A percentile compares a stretch with the other conserved stretches of the same genome.
Conservation (phyloP, 768 basidiomycete species). For the Phanerochaete sordida region DNA sequence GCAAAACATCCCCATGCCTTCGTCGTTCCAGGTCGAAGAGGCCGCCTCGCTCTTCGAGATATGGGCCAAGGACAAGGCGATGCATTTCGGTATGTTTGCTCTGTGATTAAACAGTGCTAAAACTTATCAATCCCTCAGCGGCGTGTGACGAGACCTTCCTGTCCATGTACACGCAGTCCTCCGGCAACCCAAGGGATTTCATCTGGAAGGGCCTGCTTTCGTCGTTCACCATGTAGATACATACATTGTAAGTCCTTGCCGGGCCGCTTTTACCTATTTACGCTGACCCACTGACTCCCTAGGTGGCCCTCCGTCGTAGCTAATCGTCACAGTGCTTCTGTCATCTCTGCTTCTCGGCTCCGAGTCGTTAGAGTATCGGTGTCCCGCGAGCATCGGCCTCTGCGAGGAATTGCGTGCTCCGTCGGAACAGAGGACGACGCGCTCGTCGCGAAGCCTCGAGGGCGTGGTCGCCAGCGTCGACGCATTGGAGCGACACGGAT, state of each 20-base stretch:
- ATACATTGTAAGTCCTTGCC: not conserved
- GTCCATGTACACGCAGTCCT: constrained; percentile 71
- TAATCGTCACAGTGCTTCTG: not conserved
- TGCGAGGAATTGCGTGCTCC: no score
- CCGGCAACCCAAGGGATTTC: constrained; percentile 78
- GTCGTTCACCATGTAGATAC: constrained; percentile 16
- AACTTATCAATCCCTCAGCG: constrained; percentile 19
- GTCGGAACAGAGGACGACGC: no score
- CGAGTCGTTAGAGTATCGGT: no score
- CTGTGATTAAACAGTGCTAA: not conserved
- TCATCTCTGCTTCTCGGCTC: not conserved
- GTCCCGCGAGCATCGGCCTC: no score
- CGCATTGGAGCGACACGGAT: no score
- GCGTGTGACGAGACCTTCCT: constrained; percentile 71
- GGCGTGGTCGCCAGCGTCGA: no score
- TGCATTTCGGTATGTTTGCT: constrained; percentile 34
- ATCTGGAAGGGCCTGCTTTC: constrained; percentile 38
- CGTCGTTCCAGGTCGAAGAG: constrained; percentile 58
- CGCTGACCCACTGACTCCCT: not conserved
- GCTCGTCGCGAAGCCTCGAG: no score
- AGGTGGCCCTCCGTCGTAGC: not conserved
- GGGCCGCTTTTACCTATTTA: not conserved
- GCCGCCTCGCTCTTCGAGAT: constrained; percentile 73
- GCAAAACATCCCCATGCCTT: constrained; percentile 49
- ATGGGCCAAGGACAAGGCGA: constrained; percentile 61